Base-by-base conservation (phyloP, 2,329 filamentous ascomycete species). In the Xylariales sp. region DNA sequence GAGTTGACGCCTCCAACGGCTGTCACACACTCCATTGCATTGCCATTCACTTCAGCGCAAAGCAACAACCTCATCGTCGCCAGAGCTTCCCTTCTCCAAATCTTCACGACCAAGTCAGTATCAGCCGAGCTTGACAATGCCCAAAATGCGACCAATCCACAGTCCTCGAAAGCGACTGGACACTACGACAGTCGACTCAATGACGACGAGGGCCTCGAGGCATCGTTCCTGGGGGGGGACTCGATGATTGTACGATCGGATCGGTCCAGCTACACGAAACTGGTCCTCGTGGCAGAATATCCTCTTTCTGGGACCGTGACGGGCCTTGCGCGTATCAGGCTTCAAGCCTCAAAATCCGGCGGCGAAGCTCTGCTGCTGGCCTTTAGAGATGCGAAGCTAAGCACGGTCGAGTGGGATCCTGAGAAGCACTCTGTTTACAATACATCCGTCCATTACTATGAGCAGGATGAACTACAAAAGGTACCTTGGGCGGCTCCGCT, bases 391-490 rank as follows among this genome's bases (percentile, higher is more conserved):
- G 93, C 93, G 31, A 95, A 95, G 66, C 76, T 97, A 58, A 94
- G 87, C 63, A 72, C 98, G 62, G 75, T 95, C 42, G 88, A 96
- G 68, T 98, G 93, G 93, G 88, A 97, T 60, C 82, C 88, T 7
- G 80, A 85, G 59, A 81, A 80, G 51, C 76, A 86, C 63, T 78
- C 79, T 38, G 82, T 97, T 53, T 82, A 84, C 53, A 97, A 91
- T 40, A 80, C 93, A 48, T 97, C 91, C 38, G 91, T 98, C 55
- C 93, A 98, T 69, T 97, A 90, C 72, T 98, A 97, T 66, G 93
- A 98, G 63, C 87, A 93, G 61, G 90, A 96, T 58, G 90, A 95
- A 59, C 71, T 91, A 47, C 80, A 85, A 51, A 82, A 84, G 40
- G 85, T 80, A 48, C 90, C 91, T 0, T 96, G 89, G 84, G 82